Conservation (phyloP, 129 eudicot genomes). For the Erigeron canadensis region DNA sequence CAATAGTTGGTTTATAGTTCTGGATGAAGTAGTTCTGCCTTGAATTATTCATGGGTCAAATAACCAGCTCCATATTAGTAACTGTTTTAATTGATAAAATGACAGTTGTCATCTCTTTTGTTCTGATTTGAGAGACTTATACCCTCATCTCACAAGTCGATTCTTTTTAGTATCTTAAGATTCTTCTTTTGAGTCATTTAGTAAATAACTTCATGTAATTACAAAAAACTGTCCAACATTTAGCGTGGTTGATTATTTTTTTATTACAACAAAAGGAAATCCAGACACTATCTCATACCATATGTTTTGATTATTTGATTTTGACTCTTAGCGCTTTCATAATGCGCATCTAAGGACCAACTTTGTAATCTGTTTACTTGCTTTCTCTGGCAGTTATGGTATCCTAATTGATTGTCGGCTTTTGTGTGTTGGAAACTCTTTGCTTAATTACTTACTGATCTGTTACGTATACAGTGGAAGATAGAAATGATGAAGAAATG, state of each 20-base stretch:
- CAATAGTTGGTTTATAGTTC: no score
- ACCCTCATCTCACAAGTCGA: background rate
- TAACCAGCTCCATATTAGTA: background rate
- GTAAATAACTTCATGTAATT: no score
- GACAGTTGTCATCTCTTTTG: background rate
- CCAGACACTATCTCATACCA: background rate
- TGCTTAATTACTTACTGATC: background rate
- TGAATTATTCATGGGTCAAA: background rate
- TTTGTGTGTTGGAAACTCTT: constrained; percentile 15
- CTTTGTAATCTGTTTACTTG: constrained; percentile 3
- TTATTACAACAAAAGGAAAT: no score
- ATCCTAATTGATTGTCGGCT: background rate
- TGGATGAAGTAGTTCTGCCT: background rate
- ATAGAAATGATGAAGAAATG: constrained; percentile 70
- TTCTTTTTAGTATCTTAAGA: background rate
- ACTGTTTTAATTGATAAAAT: background rate
- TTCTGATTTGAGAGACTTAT: background rate
- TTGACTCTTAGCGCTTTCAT: background rate
- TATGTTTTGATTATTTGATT: background rate
- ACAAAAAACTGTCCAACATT: background rate
- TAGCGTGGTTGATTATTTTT: no score
- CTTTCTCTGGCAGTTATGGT: background rate
- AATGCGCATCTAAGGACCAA: background rate
- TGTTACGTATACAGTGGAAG: constrained; percentile 52
- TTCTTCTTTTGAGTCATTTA: background rate